Evolutionary conservation across 768 basidiomycete species (phyloP).

Genomic region (Tulasnella sp.): DNA sequence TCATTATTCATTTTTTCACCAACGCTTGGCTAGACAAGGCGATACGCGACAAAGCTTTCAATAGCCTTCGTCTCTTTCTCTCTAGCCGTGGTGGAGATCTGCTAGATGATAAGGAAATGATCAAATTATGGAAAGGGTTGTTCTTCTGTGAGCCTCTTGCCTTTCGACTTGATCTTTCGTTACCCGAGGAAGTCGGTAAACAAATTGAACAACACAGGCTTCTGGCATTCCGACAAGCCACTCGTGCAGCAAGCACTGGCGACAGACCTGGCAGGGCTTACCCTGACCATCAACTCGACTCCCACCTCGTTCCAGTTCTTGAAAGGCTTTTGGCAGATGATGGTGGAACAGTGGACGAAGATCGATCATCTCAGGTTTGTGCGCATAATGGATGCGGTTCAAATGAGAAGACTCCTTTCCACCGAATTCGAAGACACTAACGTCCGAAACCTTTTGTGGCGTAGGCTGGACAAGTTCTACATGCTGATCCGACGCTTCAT

Average conservation of each 20-base stretch:
- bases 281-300: constrained; percentile 53
- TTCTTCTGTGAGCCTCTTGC: constrained; percentile 96
- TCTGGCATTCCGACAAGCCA: constrained; percentile 99
- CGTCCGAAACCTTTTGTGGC: background rate
- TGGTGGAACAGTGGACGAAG: constrained; percentile 85
- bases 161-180: too few species aligned
- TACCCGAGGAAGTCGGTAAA: too few species aligned
- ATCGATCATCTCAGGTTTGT: constrained; percentile 80
- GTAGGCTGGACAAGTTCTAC: constrained; percentile 93
- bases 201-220: constrained; percentile 64
- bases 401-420: background rate
- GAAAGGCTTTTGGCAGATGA: constrained; percentile 82
- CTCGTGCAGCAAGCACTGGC: constrained; percentile 90
- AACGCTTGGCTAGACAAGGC: too few species aligned
- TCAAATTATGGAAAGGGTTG: constrained; percentile 93
- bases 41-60: constrained; percentile 82
- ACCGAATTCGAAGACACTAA: background rate
- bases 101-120: constrained; percentile 65
- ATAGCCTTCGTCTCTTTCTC: constrained; percentile 65
- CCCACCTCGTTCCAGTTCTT: constrained; percentile 62
- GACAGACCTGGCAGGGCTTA: constrained; percentile 67
- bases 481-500: constrained; percentile 85
- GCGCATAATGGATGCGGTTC: background rate
- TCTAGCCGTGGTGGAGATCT: constrained; percentile 49
- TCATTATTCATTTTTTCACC: too few species aligned